phyloP scores from a whole-genome alignment of 179 eudicot species.

The Pouteria campechiana region DNA sequence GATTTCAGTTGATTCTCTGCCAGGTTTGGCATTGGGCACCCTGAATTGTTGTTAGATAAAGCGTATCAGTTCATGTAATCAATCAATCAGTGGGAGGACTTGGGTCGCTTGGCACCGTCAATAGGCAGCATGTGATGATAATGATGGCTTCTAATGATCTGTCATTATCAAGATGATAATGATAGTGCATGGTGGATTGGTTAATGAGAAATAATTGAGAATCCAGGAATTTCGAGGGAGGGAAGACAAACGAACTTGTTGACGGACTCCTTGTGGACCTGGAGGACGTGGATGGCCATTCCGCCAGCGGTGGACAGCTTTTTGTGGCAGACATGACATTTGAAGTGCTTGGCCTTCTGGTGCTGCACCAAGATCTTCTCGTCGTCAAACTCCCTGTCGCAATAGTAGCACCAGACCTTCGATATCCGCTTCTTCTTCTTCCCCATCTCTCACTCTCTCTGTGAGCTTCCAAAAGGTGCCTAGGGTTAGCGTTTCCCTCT shows the following conservation, averaged over 20 bases:
- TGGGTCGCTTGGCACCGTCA: too few species aligned
- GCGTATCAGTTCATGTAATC: too few species aligned
- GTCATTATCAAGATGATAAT: too few species aligned
- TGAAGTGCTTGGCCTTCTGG: constrained; percentile 94
- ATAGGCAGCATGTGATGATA: too few species aligned
- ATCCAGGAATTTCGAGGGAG: not conserved
- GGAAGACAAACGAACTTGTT: constrained; percentile 39
- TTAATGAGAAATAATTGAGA: too few species aligned
- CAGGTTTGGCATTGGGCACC: constrained; percentile 96
- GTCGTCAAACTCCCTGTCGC: constrained; percentile 92
- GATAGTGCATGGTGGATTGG: too few species aligned
- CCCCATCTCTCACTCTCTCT: constrained; percentile 68
- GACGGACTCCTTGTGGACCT: constrained; percentile 92
- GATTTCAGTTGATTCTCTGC: constrained; percentile 83
- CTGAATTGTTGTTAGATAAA: too few species aligned
- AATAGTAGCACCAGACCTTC: constrained; percentile 87
- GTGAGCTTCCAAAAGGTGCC: too few species aligned
- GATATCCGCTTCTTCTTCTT: constrained; percentile 49
- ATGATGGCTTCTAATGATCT: too few species aligned
- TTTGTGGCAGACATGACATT: constrained; percentile 91
- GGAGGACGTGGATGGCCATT: constrained; percentile 92
- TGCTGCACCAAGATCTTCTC: constrained; percentile 95
- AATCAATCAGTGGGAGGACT: too few species aligned
- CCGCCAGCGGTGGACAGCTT: constrained; percentile 98
- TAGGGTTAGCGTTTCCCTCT: too few species aligned